Conservation (phyloP, 2,329 filamentous ascomycete genomes). For the Fusarium marasasianum region DNA sequence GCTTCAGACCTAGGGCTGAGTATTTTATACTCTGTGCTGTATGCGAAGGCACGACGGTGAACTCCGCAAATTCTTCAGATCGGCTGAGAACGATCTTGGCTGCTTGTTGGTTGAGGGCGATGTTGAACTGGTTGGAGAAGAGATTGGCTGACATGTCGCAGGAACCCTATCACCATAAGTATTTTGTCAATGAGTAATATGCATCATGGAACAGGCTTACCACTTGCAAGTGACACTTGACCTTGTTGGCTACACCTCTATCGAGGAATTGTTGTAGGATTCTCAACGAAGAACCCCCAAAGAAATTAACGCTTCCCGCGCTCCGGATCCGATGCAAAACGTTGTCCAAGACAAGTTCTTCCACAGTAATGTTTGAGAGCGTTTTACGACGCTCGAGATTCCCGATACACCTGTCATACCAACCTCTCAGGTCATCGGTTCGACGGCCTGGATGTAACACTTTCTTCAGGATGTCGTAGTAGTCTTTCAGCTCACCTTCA, state of each 20-base stretch:
- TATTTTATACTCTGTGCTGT: constrained; percentile 39
- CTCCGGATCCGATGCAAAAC: constrained; percentile 25
- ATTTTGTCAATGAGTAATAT: background rate
- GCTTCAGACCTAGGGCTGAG: constrained; percentile 18
- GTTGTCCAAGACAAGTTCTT: constrained; percentile 4
- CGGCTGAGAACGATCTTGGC: constrained; percentile 27
- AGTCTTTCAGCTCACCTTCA: constrained; percentile 20
- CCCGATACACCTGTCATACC: constrained; percentile 30
- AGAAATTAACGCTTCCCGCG: constrained; percentile 32
- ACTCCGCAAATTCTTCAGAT: constrained; percentile 24
- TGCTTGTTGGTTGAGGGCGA: constrained; percentile 32
- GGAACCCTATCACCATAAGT: constrained; percentile 25
- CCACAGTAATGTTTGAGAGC: constrained; percentile 1
- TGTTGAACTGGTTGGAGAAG: constrained; percentile 39
- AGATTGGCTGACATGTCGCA: constrained; percentile 36
- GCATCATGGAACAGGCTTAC: constrained; percentile 3
- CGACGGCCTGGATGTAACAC: constrained; percentile 3
- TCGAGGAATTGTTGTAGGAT: constrained; percentile 33
- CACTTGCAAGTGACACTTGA: constrained; percentile 35
- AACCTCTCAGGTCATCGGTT: constrained; percentile 12
- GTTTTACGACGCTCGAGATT: background rate
- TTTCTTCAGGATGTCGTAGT: constrained; percentile 18
- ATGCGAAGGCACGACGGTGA: constrained; percentile 38
- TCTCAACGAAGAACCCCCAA: constrained; percentile 36
- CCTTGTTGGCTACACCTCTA: constrained; percentile 24